These are phyloP conservation scores for Coemansia sp. DNA, from an alignment of 371 early-diverging fungal genomes.

Conservation along the genomic window DNA sequence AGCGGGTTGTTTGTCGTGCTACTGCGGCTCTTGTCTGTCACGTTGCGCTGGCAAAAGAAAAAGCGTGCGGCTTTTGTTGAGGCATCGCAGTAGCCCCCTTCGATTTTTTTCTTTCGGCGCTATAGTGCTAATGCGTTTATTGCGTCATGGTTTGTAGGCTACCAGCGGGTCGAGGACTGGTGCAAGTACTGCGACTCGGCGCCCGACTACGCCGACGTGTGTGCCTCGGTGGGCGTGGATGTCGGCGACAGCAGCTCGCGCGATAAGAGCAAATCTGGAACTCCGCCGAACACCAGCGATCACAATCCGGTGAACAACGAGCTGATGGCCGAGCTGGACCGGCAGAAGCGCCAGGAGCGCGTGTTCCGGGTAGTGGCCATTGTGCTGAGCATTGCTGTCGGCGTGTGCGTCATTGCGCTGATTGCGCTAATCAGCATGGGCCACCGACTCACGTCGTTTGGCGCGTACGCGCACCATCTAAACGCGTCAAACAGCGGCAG, in stretches of 20 bases:
- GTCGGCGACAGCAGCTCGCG: constrained; percentile 2
- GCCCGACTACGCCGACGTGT: constrained; percentile 30
- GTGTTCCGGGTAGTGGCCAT: constrained; percentile 37
- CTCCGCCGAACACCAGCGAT: constrained; percentile 4
- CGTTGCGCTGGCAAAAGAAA: background rate
- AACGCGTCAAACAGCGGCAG: background rate
- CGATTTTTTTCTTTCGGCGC: background rate
- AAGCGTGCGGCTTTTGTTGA: background rate
- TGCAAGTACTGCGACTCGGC: constrained; percentile 48
- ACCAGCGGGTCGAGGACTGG: constrained; percentile 50
- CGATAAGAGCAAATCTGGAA: background rate
- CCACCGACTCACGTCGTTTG: constrained; percentile 2
- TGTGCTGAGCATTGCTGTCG: constrained; percentile 37
- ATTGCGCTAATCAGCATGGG: constrained; percentile 19
- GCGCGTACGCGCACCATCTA: background rate
- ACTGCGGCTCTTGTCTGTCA: background rate
- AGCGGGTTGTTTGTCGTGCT: background rate
- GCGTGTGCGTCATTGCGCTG: constrained; percentile 29
- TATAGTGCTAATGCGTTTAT: background rate
- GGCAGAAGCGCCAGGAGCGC: constrained; percentile 33
- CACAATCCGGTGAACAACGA: background rate
- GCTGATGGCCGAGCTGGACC: constrained; percentile 24
- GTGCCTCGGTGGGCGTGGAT: constrained; percentile 37
- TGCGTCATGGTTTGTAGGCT: constrained; percentile 24
- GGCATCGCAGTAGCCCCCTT: background rate